Conservation (phyloP, 129 eudicot genomes). For the Artemisia tridentata region DNA sequence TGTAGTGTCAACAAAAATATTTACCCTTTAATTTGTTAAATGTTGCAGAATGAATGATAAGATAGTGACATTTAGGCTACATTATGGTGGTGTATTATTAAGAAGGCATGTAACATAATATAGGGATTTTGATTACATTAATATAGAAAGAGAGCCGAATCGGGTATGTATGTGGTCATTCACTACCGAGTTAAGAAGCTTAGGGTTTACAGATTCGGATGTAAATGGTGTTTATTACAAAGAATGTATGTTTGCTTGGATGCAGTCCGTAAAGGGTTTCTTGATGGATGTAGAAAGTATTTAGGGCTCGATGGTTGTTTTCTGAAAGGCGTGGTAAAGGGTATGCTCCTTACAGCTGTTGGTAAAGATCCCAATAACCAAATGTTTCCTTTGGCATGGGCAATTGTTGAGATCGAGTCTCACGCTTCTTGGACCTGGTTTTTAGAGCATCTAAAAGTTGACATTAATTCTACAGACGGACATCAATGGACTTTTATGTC, state of each 20-base stretch:
- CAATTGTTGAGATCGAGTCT: slow-evolving; percentile 8
- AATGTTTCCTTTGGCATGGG: too few relatives aligned
- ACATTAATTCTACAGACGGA: neutral
- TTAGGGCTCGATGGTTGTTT: neutral
- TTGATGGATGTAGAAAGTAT: neutral
- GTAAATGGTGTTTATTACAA: too few relatives aligned
- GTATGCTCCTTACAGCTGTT: neutral
- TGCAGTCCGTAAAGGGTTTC: neutral
- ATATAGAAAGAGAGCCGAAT: neutral
- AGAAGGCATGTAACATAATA: too few relatives aligned
- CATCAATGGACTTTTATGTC: neutral
- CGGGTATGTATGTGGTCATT: neutral
- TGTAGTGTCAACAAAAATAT: too few relatives aligned
- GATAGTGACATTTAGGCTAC: too few relatives aligned
- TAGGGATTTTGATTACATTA: too few relatives aligned
- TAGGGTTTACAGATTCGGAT: neutral
- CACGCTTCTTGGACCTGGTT: neutral
- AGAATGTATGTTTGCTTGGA: slow-evolving; percentile 1
- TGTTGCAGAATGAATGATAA: too few relatives aligned
- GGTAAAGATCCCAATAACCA: too few relatives aligned
- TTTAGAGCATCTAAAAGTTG: slow-evolving; percentile 6
- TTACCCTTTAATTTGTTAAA: too few relatives aligned
- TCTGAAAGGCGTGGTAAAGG: neutral
- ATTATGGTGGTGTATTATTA: too few relatives aligned
- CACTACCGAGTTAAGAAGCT: too few relatives aligned